Evolutionary conservation across 257 asterid species (phyloP).

Genomic region (Agastache rugosa): DNA sequence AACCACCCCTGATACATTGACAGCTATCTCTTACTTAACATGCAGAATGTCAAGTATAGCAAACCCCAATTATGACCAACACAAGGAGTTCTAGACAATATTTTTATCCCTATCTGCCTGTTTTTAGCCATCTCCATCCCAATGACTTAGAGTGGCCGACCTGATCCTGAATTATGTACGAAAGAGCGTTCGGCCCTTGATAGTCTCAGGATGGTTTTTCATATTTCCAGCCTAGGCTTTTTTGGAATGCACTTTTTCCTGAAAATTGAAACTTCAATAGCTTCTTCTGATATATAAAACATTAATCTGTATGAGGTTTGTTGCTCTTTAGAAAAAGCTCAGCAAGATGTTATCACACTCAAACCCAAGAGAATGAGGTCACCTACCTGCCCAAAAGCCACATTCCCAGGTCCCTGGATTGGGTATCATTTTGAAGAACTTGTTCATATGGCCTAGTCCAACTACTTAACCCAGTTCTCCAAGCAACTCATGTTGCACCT

Average conservation of each 20-base stretch:
- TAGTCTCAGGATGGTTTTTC: too few species aligned
- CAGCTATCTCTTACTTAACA: too few species aligned
- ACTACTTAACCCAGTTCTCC: conserved; percentile 2
- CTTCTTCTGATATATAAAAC: neutral
- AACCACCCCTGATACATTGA: too few species aligned
- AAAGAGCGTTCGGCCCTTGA: too few species aligned
- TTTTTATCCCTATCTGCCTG: too few species aligned
- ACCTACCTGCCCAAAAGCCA: neutral
- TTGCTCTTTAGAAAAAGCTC: neutral
- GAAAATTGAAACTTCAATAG: neutral
- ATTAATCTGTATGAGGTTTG: neutral
- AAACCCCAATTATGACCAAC: too few species aligned
- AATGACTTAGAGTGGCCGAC: too few species aligned
- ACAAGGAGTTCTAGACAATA: too few species aligned
- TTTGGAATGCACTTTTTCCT: neutral
- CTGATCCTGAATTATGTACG: too few species aligned
- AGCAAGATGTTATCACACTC: neutral
- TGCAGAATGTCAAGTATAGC: too few species aligned
- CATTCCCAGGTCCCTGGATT: conserved; percentile 2
- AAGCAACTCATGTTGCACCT: neutral
- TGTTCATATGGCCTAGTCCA: neutral
- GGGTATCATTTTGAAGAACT: neutral
- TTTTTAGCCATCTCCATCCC: too few species aligned
- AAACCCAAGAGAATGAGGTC: neutral
- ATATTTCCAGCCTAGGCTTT: too few species aligned